Percentiles rank a stretch among this genome's conserved stretches.
Conservation (phyloP, 768 basidiomycete genomes). For the Mycena olivaceomarginata region DNA sequence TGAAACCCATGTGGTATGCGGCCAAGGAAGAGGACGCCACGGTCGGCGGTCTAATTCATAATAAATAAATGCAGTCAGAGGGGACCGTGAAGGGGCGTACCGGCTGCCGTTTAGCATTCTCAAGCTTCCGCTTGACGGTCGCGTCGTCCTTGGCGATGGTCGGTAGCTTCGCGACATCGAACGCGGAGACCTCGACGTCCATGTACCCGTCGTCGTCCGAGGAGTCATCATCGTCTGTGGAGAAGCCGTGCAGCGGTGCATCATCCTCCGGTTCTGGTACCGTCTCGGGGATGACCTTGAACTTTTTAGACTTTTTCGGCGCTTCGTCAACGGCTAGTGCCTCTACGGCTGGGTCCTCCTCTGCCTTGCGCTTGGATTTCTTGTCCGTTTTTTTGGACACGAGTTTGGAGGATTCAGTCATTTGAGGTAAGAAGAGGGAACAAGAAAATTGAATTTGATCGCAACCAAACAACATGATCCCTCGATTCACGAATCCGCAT, state of each 20-base stretch:
- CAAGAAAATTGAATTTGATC: conserved; percentile 3
- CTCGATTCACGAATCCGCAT: conserved; percentile 70
- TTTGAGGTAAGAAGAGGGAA: conserved; percentile 34
- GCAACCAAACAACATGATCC: conserved; percentile 44
- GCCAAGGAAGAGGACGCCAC: conserved; percentile 92
- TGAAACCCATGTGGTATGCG: conserved; percentile 98
- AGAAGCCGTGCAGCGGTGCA: conserved; percentile 80
- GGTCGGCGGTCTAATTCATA: conserved; percentile 69
- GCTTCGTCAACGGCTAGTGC: conserved; percentile 7
- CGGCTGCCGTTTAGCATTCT: conserved; percentile 77
- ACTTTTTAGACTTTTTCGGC: conserved; percentile 54
- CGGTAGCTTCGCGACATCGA: conserved; percentile 86
- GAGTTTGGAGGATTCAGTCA: conserved; percentile 41
- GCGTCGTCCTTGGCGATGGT: conserved; percentile 93
- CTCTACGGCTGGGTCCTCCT: conserved; percentile 36
- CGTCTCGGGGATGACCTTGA: conserved; percentile 43
- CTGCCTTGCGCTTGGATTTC: conserved; percentile 49
- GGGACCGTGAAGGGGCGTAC: conserved; percentile 64
- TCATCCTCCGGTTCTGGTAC: conserved; percentile 56
- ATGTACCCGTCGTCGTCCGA: conserved; percentile 82
- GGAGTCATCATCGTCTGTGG: conserved; percentile 84
- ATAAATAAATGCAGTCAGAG: conserved; percentile 25
- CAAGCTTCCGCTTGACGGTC: conserved; percentile 79
- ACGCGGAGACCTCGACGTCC: conserved; percentile 68
- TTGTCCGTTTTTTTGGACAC: conserved; percentile 47